Evolutionary conservation across 2,329 filamentous ascomycete species (phyloP), one percentile per base, ranked within the genome.

Genomic region (Pestalotiopsis sp.): DNA sequence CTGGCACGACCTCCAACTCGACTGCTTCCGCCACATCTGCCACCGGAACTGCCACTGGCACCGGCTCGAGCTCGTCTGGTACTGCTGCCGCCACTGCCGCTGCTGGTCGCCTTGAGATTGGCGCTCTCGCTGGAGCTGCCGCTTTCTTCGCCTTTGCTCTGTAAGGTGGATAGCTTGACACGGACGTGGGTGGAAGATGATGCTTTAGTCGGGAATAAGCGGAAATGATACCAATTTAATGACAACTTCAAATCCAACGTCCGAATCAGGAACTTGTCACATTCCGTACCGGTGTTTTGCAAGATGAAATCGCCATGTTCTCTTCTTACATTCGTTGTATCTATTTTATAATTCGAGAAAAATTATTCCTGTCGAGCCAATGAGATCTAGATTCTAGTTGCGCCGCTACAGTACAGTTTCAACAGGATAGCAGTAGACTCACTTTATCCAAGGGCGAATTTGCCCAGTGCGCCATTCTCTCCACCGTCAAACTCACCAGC

Each of bases 401-500:
- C 7, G 7, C 20, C 9, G 7, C 20, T 6, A 6, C 14, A 52
- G 7, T 17, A 52, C 44, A 9, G n/a, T 52, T 22, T 17, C 20
- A 52, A n/a, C 44, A 52, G 44, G 17, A 52, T 22, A n/a, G 44
- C 9, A 52, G 44, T 22, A 20, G 13, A 17, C 7, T 24, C 11
- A 57, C 13, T 11, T 75, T 72, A 82, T 68, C 81, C 82, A 14
- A 82, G 75, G 3, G 81, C 79, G 65, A 87, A 88, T 35, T 75
- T 79, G 6, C 83, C 86, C 69, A 89, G 73, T 1, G 85, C 84
- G 1, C 85, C 85, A 17, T 84, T 74, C 67, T 82, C 81, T 2
- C 85, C 86, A 6, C 85, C 85, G 63, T 88, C 83, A 71, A 89
- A 89, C 64, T 82, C 71, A n/a, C 76, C 73, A 44, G 85, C 81